phyloP scores from a whole-genome alignment of 345 rosid genomes.

The Laguncularia racemosa region DNA sequence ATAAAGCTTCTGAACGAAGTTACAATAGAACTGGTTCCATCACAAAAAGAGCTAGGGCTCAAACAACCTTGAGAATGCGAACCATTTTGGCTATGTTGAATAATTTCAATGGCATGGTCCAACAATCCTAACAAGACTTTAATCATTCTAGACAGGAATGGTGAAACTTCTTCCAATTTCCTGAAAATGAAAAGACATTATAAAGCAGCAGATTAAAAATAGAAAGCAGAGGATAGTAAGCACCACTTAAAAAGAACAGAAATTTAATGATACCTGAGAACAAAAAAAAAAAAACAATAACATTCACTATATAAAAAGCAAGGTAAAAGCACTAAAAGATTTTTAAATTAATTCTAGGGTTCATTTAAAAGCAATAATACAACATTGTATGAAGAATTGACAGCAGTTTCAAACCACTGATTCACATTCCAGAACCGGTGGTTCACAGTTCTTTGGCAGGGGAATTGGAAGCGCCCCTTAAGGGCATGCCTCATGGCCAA shows the following conservation, averaged over 20 bases:
- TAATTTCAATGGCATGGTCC: constrained; percentile 37
- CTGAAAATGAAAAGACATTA: constrained; percentile 29
- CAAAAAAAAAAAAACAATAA: no score
- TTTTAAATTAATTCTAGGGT: no score
- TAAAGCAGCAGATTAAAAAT: constrained; percentile 6
- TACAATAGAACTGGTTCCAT: constrained; percentile 31
- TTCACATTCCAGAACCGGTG: no score
- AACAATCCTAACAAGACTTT: constrained; percentile 47
- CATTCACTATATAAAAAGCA: no score
- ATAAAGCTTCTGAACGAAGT: constrained; percentile 58
- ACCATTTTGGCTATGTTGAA: constrained; percentile 32
- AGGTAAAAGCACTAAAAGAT: no score
- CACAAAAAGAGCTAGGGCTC: constrained; percentile 32
- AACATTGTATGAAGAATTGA: no score
- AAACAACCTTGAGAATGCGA: constrained; percentile 42
- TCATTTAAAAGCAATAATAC: no score
- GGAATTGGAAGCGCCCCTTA: no score
- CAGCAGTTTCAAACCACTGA: no score
- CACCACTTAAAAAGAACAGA: neutral
- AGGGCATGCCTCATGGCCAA: no score
- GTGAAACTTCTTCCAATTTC: constrained; percentile 40
- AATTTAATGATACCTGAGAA: neutral
- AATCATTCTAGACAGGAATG: constrained; percentile 51
- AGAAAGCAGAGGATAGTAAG: constrained; percentile 1
- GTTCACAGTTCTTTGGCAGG: no score